Conservation (phyloP, 805 yeast species). For the Cyberlindnera mrakii region DNA sequence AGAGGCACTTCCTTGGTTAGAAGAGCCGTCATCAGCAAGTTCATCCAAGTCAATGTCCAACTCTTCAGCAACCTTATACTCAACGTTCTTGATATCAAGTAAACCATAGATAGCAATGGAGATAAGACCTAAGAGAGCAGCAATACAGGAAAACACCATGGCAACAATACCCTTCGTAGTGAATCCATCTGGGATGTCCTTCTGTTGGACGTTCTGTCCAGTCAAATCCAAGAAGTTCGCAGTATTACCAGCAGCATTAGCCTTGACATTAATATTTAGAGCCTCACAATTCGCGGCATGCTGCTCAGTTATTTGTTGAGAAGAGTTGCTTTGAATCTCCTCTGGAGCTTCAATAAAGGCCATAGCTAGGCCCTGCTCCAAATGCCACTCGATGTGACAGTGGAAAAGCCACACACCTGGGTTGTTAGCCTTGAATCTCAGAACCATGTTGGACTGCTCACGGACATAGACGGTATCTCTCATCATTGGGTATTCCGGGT, state of each 20-base stretch:
- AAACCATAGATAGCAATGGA: constrained; percentile 80
- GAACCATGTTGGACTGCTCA: constrained; percentile 79
- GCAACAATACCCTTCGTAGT: constrained; percentile 95
- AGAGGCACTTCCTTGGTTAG: constrained; percentile 1
- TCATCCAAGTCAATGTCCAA: constrained; percentile 15
- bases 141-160: constrained; percentile 78
- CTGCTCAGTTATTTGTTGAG: constrained; percentile 56
- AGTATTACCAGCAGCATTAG: constrained; percentile 88
- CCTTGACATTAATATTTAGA: constrained; percentile 46
- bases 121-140: constrained; percentile 78
- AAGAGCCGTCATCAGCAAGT: constrained; percentile 3
- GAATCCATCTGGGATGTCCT: constrained; percentile 76
- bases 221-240: constrained; percentile 54
- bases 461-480: constrained; percentile 79
- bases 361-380: constrained; percentile 87
- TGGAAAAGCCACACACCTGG: constrained; percentile 99
- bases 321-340: constrained; percentile 45
- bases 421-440: constrained; percentile 86
- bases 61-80: constrained; percentile 42
- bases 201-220: constrained; percentile 68
- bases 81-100: constrained; percentile 70
- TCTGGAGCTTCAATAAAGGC: constrained; percentile 79
- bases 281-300: constrained; percentile 55
- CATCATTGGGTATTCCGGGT: constrained; percentile 72
- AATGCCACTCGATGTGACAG: constrained; percentile 98